Evolutionary conservation across 768 basidiomycete genomes (phyloP).

Genomic region (Tubosaeta brunneosetosa): DNA sequence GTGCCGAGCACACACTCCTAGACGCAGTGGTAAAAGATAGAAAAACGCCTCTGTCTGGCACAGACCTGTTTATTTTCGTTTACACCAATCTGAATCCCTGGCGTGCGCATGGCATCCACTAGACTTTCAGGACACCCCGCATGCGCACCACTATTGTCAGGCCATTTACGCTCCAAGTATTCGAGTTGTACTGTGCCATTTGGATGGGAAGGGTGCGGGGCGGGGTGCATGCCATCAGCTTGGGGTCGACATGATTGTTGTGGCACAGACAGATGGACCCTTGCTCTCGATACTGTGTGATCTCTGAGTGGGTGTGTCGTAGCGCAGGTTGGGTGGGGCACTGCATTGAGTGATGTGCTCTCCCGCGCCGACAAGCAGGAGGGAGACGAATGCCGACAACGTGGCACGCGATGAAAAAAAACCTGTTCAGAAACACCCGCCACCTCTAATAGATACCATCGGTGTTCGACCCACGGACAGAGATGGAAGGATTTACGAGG

Average conservation of each 20-base stretch:
- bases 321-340: not conserved
- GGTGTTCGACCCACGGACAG: not conserved
- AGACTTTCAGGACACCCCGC: not conserved
- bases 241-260: not conserved
- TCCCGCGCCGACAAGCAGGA: not conserved
- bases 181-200: too few relatives aligned
- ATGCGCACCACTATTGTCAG: not conserved
- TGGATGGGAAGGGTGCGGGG: not conserved
- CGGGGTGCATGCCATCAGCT: too few relatives aligned
- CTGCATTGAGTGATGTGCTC: not conserved
- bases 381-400: not conserved
- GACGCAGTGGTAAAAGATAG: not conserved
- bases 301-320: too few relatives aligned
- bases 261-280: too few relatives aligned
- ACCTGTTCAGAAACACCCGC: not conserved
- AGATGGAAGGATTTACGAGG: not conserved
- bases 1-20: not conserved
- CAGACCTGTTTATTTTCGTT: not conserved
- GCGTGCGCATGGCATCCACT: too few relatives aligned
- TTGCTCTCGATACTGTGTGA: not conserved
- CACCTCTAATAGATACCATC: not conserved
- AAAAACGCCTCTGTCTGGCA: not conserved
- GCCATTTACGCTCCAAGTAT: not conserved
- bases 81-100: not conserved
- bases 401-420: not conserved